phyloP scores from a whole-genome alignment of 2,329 filamentous ascomycete species.

The Fusarium sp. region DNA sequence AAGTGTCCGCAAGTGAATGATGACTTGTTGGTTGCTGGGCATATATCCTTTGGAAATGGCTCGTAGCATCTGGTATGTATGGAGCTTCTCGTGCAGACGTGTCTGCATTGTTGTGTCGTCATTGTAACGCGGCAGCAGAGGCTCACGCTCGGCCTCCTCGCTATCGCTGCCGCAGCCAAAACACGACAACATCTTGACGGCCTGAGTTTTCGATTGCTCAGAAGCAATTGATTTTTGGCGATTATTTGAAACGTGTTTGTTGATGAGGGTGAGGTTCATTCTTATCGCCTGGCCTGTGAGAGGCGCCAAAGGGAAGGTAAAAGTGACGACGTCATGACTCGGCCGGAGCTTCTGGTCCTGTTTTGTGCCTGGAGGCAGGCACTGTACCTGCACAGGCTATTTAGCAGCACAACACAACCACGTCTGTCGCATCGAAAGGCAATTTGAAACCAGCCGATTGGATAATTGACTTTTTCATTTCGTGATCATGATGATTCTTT shows the following conservation, averaged over 20 bases:
- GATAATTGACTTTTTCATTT: background rate
- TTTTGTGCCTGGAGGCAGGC: background rate
- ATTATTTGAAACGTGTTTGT: background rate
- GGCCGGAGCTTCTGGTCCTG: slow-evolving; percentile 34
- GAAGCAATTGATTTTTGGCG: background rate
- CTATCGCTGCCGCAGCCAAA: slow-evolving; percentile 66
- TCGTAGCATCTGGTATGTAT: slow-evolving; percentile 90
- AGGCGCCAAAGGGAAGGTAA: slow-evolving; percentile 1
- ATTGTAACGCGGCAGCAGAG: slow-evolving; percentile 84
- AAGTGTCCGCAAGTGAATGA: slow-evolving; percentile 82
- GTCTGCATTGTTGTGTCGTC: slow-evolving; percentile 85
- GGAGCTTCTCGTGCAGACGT: slow-evolving; percentile 87
- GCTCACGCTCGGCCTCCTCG: slow-evolving; percentile 74
- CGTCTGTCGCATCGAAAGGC: background rate
- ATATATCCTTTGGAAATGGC: slow-evolving; percentile 88
- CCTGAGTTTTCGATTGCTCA: background rate
- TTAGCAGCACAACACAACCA: background rate
- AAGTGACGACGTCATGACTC: slow-evolving; percentile 39
- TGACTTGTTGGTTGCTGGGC: slow-evolving; percentile 88
- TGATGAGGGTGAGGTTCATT: slow-evolving; percentile 6
- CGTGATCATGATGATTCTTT: slow-evolving; percentile 25
- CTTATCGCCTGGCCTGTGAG: background rate
- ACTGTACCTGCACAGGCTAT: background rate
- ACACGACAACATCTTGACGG: slow-evolving; percentile 68
- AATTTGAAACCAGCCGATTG: slow-evolving; percentile 18